Evolutionary conservation across 2,329 filamentous ascomycete genomes (phyloP).

Genomic region (Fusarium sublunatum): DNA sequence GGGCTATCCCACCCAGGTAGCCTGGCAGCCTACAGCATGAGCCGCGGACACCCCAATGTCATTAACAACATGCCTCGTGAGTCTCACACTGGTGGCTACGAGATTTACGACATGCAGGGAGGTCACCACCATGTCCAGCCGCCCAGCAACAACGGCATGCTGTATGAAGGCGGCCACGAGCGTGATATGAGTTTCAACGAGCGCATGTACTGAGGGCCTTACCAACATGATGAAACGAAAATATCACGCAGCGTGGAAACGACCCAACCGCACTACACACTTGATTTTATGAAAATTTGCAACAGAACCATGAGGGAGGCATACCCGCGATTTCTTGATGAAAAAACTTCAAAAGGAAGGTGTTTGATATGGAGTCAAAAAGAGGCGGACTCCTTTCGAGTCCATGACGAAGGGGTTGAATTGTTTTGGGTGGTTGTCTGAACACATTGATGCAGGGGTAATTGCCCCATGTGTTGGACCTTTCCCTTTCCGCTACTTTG

Average conservation of each 20-base stretch:
- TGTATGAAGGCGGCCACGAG: constrained; percentile 60
- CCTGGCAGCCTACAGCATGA: constrained; percentile 50
- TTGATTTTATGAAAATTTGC: constrained; percentile 21
- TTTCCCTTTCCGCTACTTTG: constrained; percentile 27
- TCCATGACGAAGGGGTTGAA: constrained; percentile 20
- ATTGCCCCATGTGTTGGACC: constrained; percentile 22
- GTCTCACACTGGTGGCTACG: constrained; percentile 52
- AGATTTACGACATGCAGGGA: constrained; percentile 61
- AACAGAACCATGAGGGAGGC: constrained; percentile 39
- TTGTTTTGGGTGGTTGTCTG: constrained; percentile 43
- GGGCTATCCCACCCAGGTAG: constrained; percentile 46
- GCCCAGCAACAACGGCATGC: constrained; percentile 45
- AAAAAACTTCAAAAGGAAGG: constrained; percentile 29
- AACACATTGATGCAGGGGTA: constrained; percentile 36
- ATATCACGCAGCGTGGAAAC: constrained; percentile 11
- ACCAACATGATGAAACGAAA: constrained; percentile 10
- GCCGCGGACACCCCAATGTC: constrained; percentile 42
- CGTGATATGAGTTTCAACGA: constrained; percentile 57
- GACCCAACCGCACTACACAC: constrained; percentile 17
- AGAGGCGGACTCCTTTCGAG: constrained; percentile 16
- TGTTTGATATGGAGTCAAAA: constrained; percentile 37
- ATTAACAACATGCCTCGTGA: constrained; percentile 48
- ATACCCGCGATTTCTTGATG: constrained; percentile 36
- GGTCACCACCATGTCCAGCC: constrained; percentile 44
- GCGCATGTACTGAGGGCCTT: constrained; percentile 55